phyloP scores from a whole-genome alignment of 768 basidiomycete species.

The Collybia mongolica region DNA sequence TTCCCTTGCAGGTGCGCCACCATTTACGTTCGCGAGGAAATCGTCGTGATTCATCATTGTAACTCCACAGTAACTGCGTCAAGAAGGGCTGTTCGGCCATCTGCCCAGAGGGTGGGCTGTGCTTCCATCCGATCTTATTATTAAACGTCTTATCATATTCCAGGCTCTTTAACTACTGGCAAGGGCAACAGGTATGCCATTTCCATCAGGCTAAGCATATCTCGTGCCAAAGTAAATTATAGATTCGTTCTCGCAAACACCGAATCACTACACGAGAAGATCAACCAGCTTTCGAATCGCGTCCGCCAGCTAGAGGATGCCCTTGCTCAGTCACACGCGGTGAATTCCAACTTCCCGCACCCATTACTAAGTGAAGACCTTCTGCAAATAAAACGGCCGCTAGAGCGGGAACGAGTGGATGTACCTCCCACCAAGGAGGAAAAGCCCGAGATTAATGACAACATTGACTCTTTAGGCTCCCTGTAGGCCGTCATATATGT shows the following conservation, averaged over 20 bases:
- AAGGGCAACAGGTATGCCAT: constrained; percentile 62
- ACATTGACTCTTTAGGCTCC: constrained; percentile 64
- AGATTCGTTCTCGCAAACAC: constrained; percentile 75
- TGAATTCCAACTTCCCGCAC: constrained; percentile 48
- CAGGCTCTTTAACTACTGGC: constrained; percentile 70
- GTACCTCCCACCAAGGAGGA: constrained; percentile 33
- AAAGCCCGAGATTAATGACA: constrained; percentile 49
- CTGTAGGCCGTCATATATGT: constrained; percentile 38
- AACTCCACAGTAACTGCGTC: constrained; percentile 45
- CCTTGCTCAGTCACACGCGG: constrained; percentile 49
- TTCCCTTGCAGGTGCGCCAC: constrained; percentile 61
- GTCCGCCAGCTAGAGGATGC: constrained; percentile 72
- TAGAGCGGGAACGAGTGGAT: constrained; percentile 57
- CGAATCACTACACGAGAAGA: constrained; percentile 68
- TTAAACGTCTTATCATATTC: constrained; percentile 10
- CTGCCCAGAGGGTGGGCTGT: constrained; percentile 56
- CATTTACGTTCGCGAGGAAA: background rate
- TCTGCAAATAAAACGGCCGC: constrained; percentile 62
- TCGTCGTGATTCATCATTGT: constrained; percentile 13
- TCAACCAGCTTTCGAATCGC: constrained; percentile 54
- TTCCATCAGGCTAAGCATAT: background rate
- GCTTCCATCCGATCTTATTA: constrained; percentile 7
- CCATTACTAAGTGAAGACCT: constrained; percentile 62
- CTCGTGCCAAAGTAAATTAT: constrained; percentile 4
- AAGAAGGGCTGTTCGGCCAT: constrained; percentile 62